Evolutionary conservation across 805 yeast genomes (phyloP).

Genomic region (Yarrowia sp.): DNA sequence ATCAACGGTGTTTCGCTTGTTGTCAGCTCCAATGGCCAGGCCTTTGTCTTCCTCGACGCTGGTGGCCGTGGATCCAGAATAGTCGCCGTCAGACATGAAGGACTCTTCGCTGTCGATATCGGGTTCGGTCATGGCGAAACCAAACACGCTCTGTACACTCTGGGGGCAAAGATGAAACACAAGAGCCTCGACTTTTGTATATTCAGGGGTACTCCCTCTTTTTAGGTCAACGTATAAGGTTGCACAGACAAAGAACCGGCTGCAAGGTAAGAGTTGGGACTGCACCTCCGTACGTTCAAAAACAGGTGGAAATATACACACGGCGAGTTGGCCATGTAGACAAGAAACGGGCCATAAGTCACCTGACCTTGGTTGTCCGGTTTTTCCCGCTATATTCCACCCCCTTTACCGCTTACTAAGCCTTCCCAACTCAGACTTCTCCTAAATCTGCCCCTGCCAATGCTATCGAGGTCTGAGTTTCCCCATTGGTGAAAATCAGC

Average conservation of each 20-base stretch:
- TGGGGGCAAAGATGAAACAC: not conserved
- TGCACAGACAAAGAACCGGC: too few relatives aligned
- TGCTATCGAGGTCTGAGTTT: constrained; percentile 9
- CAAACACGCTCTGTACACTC: constrained; percentile 1
- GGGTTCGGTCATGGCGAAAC: constrained; percentile 18
- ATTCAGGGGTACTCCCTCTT: constrained; percentile 5
- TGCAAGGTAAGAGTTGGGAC: too few relatives aligned
- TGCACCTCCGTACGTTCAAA: too few relatives aligned
- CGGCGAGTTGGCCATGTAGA: too few relatives aligned
- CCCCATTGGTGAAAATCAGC: constrained; percentile 19
- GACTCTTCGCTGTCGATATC: constrained; percentile 36
- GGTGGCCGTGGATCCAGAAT: constrained; percentile 18
- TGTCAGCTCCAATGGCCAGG: not conserved
- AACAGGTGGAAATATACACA: not conserved
- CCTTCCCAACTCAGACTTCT: not conserved
- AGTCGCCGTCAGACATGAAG: constrained; percentile 27
- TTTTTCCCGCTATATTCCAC: too few relatives aligned
- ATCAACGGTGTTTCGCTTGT: not conserved
- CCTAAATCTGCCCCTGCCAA: constrained; percentile 15
- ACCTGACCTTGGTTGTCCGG: too few relatives aligned
- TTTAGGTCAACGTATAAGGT: too few relatives aligned
- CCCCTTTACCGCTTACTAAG: not conserved
- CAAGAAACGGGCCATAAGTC: too few relatives aligned
- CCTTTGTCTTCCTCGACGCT: constrained; percentile 12
- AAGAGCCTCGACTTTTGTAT: too few relatives aligned